Evolutionary conservation across 306 rosid genomes (phyloP).

Genomic region (Prinsepia uniflora): DNA sequence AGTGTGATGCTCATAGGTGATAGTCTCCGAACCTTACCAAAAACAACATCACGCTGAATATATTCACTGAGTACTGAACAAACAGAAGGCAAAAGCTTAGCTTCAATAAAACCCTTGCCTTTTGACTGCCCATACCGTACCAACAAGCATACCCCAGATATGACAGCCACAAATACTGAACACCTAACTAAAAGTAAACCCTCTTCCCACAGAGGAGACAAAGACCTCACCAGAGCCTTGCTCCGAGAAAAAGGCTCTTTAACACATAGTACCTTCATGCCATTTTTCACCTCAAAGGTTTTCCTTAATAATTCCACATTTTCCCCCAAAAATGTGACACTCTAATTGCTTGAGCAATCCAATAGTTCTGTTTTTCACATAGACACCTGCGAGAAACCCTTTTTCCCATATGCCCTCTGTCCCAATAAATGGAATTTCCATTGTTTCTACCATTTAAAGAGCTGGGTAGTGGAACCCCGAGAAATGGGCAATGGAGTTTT

Average conservation of each 20-base stretch:
- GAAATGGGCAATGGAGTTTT: conserved; percentile 47
- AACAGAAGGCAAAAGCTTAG: conserved; percentile 68
- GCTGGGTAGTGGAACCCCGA: conserved; percentile 46
- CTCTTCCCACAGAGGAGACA: conserved; percentile 58
- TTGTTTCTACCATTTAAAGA: conserved; percentile 36
- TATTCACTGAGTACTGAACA: conserved; percentile 63
- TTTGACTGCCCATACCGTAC: conserved; percentile 71
- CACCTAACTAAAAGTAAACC: conserved; percentile 71
- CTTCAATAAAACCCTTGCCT: conserved; percentile 66
- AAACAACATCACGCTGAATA: conserved; percentile 67
- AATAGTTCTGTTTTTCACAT: conserved; percentile 43
- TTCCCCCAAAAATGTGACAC: conserved; percentile 55
- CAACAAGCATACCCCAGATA: conserved; percentile 71
- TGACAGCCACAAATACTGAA: conserved; percentile 53
- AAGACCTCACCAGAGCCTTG: conserved; percentile 44
- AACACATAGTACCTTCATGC: conserved; percentile 52
- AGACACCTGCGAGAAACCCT: conserved; percentile 34
- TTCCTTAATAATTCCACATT: conserved; percentile 57
- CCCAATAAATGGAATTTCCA: conserved; percentile 31
- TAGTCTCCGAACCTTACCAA: conserved; percentile 76
- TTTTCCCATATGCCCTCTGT: conserved; percentile 30
- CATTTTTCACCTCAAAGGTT: conserved; percentile 39
- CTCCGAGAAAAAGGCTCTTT: conserved; percentile 49
- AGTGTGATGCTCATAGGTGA: conserved; percentile 82
- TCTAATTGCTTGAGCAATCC: conserved; percentile 48